A percentile compares a stretch with the other conserved stretches of the same genome.
These are phyloP conservation scores for Rhizophagus clarus DNA, from an alignment of 192 early-diverging fungal genomes.

Conservation along the genomic window DNA sequence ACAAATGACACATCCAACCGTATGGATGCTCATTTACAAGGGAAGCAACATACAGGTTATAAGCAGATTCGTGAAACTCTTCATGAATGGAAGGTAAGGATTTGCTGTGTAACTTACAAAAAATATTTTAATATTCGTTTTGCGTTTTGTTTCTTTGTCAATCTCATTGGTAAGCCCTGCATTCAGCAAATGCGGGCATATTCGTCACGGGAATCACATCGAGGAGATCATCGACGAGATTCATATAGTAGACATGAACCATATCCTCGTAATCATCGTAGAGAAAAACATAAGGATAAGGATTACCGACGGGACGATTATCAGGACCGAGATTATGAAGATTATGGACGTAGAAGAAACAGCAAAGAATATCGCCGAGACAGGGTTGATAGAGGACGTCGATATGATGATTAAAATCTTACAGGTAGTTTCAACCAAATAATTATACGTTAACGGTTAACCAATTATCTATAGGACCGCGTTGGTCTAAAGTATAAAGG, in stretches of 20 bases:
- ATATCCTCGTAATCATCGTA: constrained; percentile 42
- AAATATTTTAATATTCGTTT: not conserved
- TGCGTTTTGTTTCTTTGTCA: not conserved
- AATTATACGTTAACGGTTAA: not conserved
- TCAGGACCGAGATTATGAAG: constrained; percentile 13
- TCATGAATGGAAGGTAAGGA: constrained; percentile 61
- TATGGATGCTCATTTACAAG: constrained; percentile 78
- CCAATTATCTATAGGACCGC: not conserved
- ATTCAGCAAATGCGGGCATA: constrained; percentile 14
- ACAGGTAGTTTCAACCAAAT: not conserved
- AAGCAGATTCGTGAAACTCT: constrained; percentile 73
- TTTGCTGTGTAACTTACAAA: not conserved
- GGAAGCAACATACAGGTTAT: constrained; percentile 86
- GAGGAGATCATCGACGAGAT: constrained; percentile 30
- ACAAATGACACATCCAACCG: constrained; percentile 81
- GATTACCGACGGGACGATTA: constrained; percentile 37
- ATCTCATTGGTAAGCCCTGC: constrained; percentile 5
- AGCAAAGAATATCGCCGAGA: constrained; percentile 21
- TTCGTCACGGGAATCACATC: constrained; percentile 23
- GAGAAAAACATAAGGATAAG: constrained; percentile 43
- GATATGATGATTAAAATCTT: constrained; percentile 21
- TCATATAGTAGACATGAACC: constrained; percentile 39
- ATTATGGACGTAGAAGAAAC: constrained; percentile 2
- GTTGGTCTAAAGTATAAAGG: not conserved
- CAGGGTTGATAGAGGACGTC: constrained; percentile 17